Conservation (phyloP, 192 early-diverging fungal species). For the Backusella tuberculispora region DNA sequence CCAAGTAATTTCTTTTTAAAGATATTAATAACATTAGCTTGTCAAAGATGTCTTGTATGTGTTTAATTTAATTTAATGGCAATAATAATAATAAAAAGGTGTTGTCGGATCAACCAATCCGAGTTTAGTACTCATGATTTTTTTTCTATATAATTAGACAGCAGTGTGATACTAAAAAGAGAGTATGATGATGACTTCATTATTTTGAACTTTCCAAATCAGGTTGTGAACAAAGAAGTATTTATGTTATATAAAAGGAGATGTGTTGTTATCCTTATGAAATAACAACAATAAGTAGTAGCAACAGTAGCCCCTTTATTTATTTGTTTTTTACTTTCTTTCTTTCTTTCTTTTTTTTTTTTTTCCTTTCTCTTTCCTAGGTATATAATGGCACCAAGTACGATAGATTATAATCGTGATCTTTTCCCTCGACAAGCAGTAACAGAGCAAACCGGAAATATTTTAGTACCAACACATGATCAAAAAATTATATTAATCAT, state of each 20-base stretch:
- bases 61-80: neutral
- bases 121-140: no score
- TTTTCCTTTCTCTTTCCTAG: neutral
- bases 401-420: conserved; percentile 25
- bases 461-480: conserved; percentile 38
- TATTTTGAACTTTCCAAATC: neutral
- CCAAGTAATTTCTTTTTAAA: neutral
- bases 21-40: neutral
- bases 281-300: neutral
- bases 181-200: neutral
- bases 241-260: neutral
- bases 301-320: neutral
- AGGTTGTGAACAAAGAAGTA: conserved; percentile 5
- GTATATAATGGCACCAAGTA: conserved; percentile 27
- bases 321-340: neutral
- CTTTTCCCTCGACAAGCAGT: conserved; percentile 33
- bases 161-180: no score
- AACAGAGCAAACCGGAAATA: conserved; percentile 18
- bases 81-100: neutral
- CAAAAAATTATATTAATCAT: conserved; percentile 44
- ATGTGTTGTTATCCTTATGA: conserved; percentile 3
- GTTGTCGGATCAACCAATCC: no score
- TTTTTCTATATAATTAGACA: no score
- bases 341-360: neutral
- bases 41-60: neutral